Evolutionary conservation across 768 basidiomycete genomes (phyloP), one percentile per base, ranked within the genome.

Genomic region (Boletus eberwhitei): DNA sequence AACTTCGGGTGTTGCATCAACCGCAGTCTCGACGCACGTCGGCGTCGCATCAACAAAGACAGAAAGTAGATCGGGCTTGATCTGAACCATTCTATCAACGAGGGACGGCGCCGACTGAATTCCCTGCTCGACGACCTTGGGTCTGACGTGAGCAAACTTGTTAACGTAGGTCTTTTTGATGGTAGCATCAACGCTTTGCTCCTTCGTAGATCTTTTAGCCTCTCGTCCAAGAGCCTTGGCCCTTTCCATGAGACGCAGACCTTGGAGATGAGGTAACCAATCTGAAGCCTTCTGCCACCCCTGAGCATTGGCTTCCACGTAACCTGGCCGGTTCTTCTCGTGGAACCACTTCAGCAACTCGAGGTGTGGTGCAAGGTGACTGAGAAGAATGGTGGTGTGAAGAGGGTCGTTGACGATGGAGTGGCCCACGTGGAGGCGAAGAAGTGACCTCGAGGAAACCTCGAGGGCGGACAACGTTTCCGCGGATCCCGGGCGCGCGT

Each of bases 281-380:
- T 89, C 87, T 2, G 76, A 76, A 29, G 83, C 84, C 45, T 74
- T 79, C 68, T 88, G 85, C 89, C 89, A 91, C 19, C 74, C 78
- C 52, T 77, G 77, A 12, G 84, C 82, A 60, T 89, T 83, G 32
- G 77, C 74, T 66, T 91, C 88, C 46, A 84, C 74, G 60, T 77
- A 86, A 5, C 86, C 86, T 0, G 81, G 77, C n/a, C 88, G 77
- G 61, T 82, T 89, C 71, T 85, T 86, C 63, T 88, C 87, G 62
- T 86, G 82, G 76, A 89, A 90, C 82, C 81, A 90, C 69, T 84
- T 87, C 48, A 91, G 69, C 26, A 71, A 75, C 64, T 90, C 87
- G 42, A 89, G 74, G 63, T 76, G 74, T 37, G 89, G 88, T n/a
- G 85, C 82, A 49, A 91, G 71, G 67, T 91, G 88, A 69, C 88